phyloP scores from a whole-genome alignment of 169 alveolate genomes.

The Neospora caninum region DNA sequence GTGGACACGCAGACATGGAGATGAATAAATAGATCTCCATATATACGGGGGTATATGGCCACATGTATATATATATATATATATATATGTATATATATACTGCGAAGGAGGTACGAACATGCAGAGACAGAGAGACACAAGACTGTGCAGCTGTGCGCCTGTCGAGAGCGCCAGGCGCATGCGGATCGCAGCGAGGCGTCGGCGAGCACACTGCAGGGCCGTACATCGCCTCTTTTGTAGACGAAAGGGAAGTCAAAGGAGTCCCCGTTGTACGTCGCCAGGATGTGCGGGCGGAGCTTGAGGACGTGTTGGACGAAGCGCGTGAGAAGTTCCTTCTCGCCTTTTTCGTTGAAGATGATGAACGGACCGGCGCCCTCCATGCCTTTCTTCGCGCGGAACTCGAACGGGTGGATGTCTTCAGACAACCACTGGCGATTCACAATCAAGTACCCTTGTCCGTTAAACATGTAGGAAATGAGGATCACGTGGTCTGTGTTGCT shows the following conservation, averaged over 20 bases:
- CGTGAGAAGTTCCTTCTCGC: slow-evolving; percentile 76
- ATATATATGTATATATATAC: too few species aligned
- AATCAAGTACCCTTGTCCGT: slow-evolving; percentile 96
- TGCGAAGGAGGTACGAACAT: too few species aligned
- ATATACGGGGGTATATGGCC: too few species aligned
- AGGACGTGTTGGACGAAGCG: slow-evolving; percentile 74
- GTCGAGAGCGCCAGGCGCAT: too few species aligned
- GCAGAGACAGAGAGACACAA: too few species aligned
- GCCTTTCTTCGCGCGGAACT: slow-evolving; percentile 96
- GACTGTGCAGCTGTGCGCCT: too few species aligned
- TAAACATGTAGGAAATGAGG: slow-evolving; percentile 77
- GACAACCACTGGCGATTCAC: slow-evolving; percentile 93
- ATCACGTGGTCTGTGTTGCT: slow-evolving; percentile 83
- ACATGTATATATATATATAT: too few species aligned
- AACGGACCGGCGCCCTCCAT: slow-evolving; percentile 87
- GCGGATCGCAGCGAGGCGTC: too few species aligned
- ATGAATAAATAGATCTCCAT: too few species aligned
- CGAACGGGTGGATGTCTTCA: slow-evolving; percentile 94
- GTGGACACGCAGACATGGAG: too few species aligned
- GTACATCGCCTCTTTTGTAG: slow-evolving; percentile 89
- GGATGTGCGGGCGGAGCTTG: slow-evolving; percentile 64
- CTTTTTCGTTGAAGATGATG: slow-evolving; percentile 82
- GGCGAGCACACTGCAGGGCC: too few species aligned
- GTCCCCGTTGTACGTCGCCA: slow-evolving; percentile 99
- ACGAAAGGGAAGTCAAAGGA: slow-evolving; percentile 98